A percentile compares a stretch with the other conserved stretches of the same genome.
Evolutionary conservation across 306 rosid genomes (phyloP).

Genomic region (Begonia fuchsioides): DNA sequence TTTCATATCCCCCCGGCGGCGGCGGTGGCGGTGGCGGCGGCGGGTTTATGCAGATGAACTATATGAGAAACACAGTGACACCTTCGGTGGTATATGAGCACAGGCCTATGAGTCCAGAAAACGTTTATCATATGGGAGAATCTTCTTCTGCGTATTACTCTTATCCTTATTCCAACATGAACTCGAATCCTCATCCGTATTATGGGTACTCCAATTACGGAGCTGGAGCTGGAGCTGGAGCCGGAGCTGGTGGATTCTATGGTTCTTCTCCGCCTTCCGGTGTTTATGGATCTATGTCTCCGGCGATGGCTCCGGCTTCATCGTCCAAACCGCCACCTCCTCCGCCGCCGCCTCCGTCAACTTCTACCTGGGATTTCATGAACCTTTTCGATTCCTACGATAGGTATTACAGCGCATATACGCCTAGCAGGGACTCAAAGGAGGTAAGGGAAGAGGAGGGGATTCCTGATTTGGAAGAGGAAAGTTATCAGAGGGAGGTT

Average conservation of each 20-base stretch:
- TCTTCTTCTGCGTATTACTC: slow-evolving; percentile 27
- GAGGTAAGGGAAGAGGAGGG: slow-evolving; percentile 89
- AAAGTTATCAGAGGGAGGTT: slow-evolving; percentile 49
- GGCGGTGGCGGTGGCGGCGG: too few species aligned
- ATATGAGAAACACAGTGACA: slow-evolving; percentile 46
- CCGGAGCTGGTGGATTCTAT: slow-evolving; percentile 16
- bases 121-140: slow-evolving; percentile 41
- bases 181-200: slow-evolving; percentile 13
- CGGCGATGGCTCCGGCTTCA: slow-evolving; percentile 16
- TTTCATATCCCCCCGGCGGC: slow-evolving; percentile 18
- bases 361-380: slow-evolving; percentile 67
- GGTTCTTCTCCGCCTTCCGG: slow-evolving; percentile 21
- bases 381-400: slow-evolving; percentile 46
- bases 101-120: slow-evolving; percentile 31
- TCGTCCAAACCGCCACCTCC: slow-evolving; percentile 55
- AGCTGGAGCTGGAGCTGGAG: too few species aligned
- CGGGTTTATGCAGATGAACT: slow-evolving; percentile 41
- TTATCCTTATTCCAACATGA: slow-evolving; percentile 8
- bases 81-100: slow-evolving; percentile 58
- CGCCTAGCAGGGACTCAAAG: slow-evolving; percentile 66
- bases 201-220: slow-evolving; percentile 26
- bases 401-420: slow-evolving; percentile 29
- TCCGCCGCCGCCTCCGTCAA: slow-evolving; percentile 71
- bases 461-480: slow-evolving; percentile 95
- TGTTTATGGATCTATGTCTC: slow-evolving; percentile 17